Evolutionary conservation across 2,329 filamentous ascomycete genomes (phyloP).

Genomic region (Metarhizium robertsii): DNA sequence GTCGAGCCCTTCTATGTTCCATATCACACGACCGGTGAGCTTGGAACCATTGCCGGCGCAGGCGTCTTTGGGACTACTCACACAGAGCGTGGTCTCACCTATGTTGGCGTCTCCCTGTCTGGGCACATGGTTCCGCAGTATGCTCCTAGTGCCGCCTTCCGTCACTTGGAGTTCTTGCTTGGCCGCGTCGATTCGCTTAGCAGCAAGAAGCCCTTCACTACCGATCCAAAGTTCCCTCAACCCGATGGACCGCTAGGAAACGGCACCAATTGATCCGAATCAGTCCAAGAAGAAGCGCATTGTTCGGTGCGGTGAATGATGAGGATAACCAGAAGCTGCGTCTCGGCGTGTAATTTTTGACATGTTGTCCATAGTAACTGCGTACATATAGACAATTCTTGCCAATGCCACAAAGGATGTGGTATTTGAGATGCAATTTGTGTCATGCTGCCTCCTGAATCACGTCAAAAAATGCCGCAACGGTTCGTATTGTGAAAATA

Average conservation of each 20-base stretch:
- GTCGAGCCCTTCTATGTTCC: conserved; percentile 59
- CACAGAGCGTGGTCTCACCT: conserved; percentile 68
- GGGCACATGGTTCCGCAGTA: conserved; percentile 65
- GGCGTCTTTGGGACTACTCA: conserved; percentile 62
- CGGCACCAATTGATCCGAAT: neutral
- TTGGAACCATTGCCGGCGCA: conserved; percentile 34
- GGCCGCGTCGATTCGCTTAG: conserved; percentile 53
- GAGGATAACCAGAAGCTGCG: no score
- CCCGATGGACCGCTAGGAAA: neutral
- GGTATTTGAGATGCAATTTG: no score
- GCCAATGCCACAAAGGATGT: no score
- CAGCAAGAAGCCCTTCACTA: conserved; percentile 4
- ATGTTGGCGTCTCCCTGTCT: conserved; percentile 48
- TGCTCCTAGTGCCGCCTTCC: conserved; percentile 56
- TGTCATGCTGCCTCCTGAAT: no score
- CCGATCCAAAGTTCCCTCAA: neutral
- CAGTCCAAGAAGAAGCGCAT: neutral
- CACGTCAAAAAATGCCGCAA: no score
- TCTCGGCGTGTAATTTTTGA: no score
- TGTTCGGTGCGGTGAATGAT: neutral
- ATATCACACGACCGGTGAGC: conserved; percentile 3
- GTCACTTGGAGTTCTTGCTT: conserved; percentile 64
- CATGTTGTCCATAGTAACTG: no score
- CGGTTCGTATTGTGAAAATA: no score
- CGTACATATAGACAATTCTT: no score